phyloP scores from a whole-genome alignment of 2,329 filamentous ascomycete genomes.

The Cylindrodendrum hubeiense region DNA sequence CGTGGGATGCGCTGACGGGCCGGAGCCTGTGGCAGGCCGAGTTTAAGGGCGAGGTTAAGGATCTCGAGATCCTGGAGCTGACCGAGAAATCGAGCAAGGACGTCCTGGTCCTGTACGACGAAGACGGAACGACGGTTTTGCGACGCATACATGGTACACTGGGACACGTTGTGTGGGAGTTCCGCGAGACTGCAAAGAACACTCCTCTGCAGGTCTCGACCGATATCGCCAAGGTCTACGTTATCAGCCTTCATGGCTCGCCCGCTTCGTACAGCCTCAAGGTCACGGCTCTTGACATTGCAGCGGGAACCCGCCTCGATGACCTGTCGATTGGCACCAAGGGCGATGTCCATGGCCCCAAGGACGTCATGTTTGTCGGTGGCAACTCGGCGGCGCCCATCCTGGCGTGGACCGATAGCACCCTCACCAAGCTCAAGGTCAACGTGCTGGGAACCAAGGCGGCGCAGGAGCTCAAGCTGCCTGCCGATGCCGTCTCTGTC shows the following conservation, averaged over 20 bases:
- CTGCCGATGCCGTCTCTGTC: conserved; percentile 61
- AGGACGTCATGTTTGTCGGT: conserved; percentile 80
- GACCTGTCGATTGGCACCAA: conserved; percentile 81
- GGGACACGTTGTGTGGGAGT: conserved; percentile 84
- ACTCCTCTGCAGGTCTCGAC: conserved; percentile 80
- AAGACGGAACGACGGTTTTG: conserved; percentile 68
- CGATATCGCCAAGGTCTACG: conserved; percentile 78
- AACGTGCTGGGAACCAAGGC: conserved; percentile 76
- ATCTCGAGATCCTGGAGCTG: conserved; percentile 83
- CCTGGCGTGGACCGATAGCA: conserved; percentile 79
- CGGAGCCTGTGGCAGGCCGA: conserved; percentile 80
- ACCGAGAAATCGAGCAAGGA: conserved; percentile 76
- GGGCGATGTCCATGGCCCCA: conserved; percentile 73
- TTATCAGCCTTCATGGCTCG: conserved; percentile 79
- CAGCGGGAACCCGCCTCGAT: conserved; percentile 78
- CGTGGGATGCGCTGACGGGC: conserved; percentile 88
- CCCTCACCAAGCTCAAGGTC: conserved; percentile 73
- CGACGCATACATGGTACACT: conserved; percentile 79
- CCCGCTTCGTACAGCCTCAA: conserved; percentile 81
- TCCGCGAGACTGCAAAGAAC: conserved; percentile 76
- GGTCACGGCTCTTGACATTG: conserved; percentile 78
- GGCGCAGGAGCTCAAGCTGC: conserved; percentile 66
- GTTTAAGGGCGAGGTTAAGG: conserved; percentile 70
- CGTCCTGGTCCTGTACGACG: conserved; percentile 76
- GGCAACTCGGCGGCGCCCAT: conserved; percentile 81